A percentile compares a stretch with the other conserved stretches of the same genome.
These are phyloP conservation scores for Colletotrichum sp. DNA, from an alignment of 2,329 filamentous ascomycete species.

Conservation along the genomic window DNA sequence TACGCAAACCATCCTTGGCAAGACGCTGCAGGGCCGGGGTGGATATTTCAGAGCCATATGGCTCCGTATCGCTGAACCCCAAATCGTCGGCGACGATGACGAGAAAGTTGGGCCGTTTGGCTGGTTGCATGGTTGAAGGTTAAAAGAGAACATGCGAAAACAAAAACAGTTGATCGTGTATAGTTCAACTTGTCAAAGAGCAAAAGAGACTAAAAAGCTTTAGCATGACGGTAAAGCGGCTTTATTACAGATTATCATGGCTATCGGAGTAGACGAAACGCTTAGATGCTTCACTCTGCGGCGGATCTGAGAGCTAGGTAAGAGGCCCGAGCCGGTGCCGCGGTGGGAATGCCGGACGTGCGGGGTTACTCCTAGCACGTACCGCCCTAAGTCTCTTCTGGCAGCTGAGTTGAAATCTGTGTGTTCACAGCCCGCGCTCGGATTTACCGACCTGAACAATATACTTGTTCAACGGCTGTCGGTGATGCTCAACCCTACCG, in stretches of 20 bases:
- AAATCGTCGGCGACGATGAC: constrained; percentile 64
- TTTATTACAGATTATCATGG: neutral
- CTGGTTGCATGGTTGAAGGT: neutral
- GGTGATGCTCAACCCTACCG: neutral
- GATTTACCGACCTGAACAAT: neutral
- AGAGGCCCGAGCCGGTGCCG: neutral
- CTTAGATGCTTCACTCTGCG: neutral
- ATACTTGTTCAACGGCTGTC: neutral
- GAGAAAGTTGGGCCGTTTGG: constrained; percentile 60
- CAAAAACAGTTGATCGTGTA: neutral
- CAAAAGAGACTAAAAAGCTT: neutral
- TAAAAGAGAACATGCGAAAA: neutral
- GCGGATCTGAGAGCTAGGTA: neutral
- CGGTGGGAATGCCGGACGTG: neutral
- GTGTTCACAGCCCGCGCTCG: neutral
- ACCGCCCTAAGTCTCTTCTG: neutral
- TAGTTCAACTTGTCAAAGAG: neutral
- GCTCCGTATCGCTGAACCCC: constrained; percentile 64
- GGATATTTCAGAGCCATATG: constrained; percentile 65
- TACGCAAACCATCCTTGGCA: constrained; percentile 52
- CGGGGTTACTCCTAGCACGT: neutral
- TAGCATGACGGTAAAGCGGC: neutral
- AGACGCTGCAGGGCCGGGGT: constrained; percentile 64
- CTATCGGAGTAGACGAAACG: neutral
- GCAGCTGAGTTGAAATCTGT: neutral